phyloP scores from a whole-genome alignment of 371 early-diverging fungal species.

The Mucor lusitanicus region DNA sequence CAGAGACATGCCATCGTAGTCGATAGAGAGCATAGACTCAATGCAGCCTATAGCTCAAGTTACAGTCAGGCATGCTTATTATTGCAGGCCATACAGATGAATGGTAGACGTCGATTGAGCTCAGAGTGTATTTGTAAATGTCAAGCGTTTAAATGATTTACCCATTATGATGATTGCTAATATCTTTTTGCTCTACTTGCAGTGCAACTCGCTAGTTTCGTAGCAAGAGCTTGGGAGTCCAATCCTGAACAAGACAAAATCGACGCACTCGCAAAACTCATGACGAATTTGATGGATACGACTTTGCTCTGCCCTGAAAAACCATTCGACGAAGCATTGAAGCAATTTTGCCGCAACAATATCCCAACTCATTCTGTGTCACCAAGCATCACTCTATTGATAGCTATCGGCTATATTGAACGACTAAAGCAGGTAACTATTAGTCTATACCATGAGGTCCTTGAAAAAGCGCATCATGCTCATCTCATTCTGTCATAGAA shows the following conservation, averaged over 20 bases:
- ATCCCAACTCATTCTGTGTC: conserved; percentile 27
- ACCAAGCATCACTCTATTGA: conserved; percentile 27
- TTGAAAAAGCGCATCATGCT: not conserved
- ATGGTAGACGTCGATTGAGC: conserved; percentile 23
- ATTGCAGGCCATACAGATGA: conserved; percentile 33
- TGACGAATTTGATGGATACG: conserved; percentile 23
- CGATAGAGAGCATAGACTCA: conserved; percentile 11
- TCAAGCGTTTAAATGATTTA: not conserved
- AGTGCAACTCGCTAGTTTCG: conserved; percentile 28
- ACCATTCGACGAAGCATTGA: conserved; percentile 23
- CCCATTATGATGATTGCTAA: not conserved
- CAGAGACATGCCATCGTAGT: not conserved
- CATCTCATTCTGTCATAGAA: conserved; percentile 9
- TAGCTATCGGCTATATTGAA: conserved; percentile 31
- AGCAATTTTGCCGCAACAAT: conserved; percentile 21
- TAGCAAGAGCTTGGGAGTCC: conserved; percentile 26
- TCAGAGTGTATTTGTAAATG: conserved; percentile 23
- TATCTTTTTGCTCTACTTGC: not conserved
- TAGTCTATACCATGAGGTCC: not conserved
- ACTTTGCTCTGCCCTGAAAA: conserved; percentile 20
- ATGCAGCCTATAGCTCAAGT: conserved; percentile 15
- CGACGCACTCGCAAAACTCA: conserved; percentile 14
- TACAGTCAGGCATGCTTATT: conserved; percentile 32
- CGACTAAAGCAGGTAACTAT: conserved; percentile 23
- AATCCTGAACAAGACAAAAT: conserved; percentile 16